Conservation (phyloP, 177 flowering plant species). For the Vitis hybrid region DNA sequence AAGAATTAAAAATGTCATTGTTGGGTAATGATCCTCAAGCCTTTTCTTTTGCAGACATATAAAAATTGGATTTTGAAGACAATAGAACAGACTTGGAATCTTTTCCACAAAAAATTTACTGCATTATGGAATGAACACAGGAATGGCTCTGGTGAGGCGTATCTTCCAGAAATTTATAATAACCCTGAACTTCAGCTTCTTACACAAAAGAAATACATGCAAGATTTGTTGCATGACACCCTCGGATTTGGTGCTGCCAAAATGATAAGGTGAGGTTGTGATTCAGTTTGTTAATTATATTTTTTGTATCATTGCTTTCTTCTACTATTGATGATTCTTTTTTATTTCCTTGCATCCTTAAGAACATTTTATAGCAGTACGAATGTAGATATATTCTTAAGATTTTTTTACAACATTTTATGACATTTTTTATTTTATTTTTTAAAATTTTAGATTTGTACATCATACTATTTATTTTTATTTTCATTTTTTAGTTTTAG, state of each 20-base stretch:
- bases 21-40: not conserved
- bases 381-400: no score
- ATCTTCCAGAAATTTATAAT: conserved; percentile 74
- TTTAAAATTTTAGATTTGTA: no score
- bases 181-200: conserved; percentile 55
- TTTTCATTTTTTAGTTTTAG: no score
- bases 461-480: not conserved
- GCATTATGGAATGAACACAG: conserved; percentile 74
- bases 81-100: conserved; percentile 78
- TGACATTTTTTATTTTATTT: not conserved
- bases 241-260: conserved; percentile 98
- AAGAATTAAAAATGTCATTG: no score
- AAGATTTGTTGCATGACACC: conserved; percentile 75
- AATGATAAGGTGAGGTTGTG: conserved; percentile 77
- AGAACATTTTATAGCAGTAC: no score
- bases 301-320: not conserved
- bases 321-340: not conserved
- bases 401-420: no score
- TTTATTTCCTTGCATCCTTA: no score
- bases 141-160: conserved; percentile 88
- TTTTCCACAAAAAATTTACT: conserved; percentile 67
- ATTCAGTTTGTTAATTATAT: not conserved
- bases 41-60: conserved; percentile 49
- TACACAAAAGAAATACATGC: conserved; percentile 56
- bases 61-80: conserved; percentile 83